Evolutionary conservation across 768 basidiomycete species (phyloP).

Genomic region (Guyanaporus albipodus): DNA sequence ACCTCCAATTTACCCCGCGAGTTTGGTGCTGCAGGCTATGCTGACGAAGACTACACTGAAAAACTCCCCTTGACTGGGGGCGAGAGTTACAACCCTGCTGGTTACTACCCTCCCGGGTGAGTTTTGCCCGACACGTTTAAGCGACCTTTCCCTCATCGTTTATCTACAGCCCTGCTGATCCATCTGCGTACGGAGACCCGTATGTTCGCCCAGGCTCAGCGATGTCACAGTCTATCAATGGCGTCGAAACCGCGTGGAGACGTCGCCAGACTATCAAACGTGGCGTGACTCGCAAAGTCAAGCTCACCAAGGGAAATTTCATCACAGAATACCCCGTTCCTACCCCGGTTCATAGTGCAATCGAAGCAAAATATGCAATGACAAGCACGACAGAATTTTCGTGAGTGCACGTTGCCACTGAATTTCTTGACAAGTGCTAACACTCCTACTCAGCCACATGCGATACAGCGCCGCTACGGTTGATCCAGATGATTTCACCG

Average conservation of each 20-base stretch:
- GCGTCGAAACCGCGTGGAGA: conserved; percentile 58
- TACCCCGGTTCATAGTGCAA: conserved; percentile 75
- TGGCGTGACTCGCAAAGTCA: conserved; percentile 90
- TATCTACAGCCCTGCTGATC: conserved; percentile 46
- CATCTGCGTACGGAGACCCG: conserved; percentile 63
- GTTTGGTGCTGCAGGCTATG: conserved; percentile 42
- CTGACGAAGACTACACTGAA: conserved; percentile 71
- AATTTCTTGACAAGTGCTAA: not conserved
- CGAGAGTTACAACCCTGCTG: conserved; percentile 50
- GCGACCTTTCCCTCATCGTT: conserved; percentile 2
- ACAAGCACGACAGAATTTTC: conserved; percentile 86
- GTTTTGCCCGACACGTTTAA: conserved; percentile 24
- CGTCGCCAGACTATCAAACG: conserved; percentile 90
- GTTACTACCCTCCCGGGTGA: conserved; percentile 72
- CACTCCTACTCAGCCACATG: conserved; percentile 57
- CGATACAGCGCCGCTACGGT: conserved; percentile 89
- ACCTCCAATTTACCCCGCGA: conserved; percentile 52
- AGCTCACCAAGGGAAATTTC: conserved; percentile 90
- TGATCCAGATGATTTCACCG: conserved; percentile 85
- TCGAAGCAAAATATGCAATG: conserved; percentile 72
- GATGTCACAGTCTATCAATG: conserved; percentile 51
- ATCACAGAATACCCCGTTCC: conserved; percentile 89
- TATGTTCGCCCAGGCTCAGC: conserved; percentile 53
- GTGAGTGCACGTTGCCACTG: conserved; percentile 42
- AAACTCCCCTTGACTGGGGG: conserved; percentile 70